A percentile compares a stretch with the other conserved stretches of the same genome.
These are phyloP conservation scores for Phytophthora idaei DNA, from an alignment of 352 stramenopile genomes.

Conservation along the genomic window DNA sequence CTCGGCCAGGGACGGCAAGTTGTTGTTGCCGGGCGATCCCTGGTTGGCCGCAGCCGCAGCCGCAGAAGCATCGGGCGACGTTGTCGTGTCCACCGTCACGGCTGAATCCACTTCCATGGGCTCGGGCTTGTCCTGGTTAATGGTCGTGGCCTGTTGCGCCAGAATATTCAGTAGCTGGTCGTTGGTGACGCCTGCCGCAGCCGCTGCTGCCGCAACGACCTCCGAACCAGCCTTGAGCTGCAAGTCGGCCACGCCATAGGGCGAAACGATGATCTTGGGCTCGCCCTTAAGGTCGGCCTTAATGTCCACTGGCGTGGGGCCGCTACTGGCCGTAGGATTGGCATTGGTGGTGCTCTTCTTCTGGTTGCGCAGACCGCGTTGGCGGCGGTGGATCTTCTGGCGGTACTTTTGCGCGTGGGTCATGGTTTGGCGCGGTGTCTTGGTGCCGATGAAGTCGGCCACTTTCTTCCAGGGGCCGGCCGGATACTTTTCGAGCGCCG, in stretches of 20 bases:
- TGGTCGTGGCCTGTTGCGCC: conserved; percentile 61
- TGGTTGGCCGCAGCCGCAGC: conserved; percentile 15
- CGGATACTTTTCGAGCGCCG: conserved; percentile 85
- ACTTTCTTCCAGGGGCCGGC: conserved; percentile 87
- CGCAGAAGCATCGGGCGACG: background rate
- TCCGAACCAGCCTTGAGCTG: conserved; percentile 50
- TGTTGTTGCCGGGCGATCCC: conserved; percentile 48
- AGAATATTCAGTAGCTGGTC: conserved; percentile 74
- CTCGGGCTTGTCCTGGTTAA: conserved; percentile 36
- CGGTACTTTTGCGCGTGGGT: conserved; percentile 87
- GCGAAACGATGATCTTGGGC: conserved; percentile 48
- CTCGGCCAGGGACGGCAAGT: conserved; percentile 69
- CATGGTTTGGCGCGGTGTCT: conserved; percentile 94
- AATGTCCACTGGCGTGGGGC: conserved; percentile 29
- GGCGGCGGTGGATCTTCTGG: conserved; percentile 80
- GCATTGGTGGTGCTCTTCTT: conserved; percentile 47
- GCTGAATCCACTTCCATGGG: conserved; percentile 27
- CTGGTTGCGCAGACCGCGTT: conserved; percentile 77
- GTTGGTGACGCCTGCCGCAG: conserved; percentile 36
- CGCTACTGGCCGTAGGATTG: conserved; percentile 2
- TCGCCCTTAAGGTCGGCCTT: conserved; percentile 40
- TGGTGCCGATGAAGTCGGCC: conserved; percentile 83
- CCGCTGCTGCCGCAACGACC: conserved; percentile 20
- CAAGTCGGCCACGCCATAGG: conserved; percentile 65
- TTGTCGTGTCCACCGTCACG: conserved; percentile 9